Evolutionary conservation across 2,329 filamentous ascomycete genomes (phyloP).

Genomic region (Sporothrix dimorphospora): DNA sequence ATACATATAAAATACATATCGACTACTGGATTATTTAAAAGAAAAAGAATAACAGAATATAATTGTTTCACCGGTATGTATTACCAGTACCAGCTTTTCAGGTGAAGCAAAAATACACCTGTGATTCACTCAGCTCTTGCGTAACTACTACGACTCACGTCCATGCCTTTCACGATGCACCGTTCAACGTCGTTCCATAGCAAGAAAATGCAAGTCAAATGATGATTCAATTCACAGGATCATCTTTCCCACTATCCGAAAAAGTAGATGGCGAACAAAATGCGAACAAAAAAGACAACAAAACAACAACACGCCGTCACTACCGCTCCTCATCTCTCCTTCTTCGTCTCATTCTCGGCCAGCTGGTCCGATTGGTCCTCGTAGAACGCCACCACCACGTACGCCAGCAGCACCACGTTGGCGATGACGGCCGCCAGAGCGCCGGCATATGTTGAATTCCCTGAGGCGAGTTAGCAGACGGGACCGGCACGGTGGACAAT

Average conservation of each 20-base stretch:
- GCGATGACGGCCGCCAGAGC: conserved; percentile 84
- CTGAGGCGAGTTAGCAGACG: conserved; percentile 49
- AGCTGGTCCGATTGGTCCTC: conserved; percentile 69
- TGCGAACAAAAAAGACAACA: background rate
- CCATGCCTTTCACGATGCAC: background rate
- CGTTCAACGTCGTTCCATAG: background rate
- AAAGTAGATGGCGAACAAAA: background rate
- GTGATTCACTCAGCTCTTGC: background rate
- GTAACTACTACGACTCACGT: background rate
- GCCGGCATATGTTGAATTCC: conserved; percentile 86
- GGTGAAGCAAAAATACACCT: background rate
- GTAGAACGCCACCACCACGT: conserved; percentile 86
- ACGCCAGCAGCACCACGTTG: conserved; percentile 88
- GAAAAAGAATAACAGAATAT: too few relatives aligned
- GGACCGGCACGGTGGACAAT: too few relatives aligned
- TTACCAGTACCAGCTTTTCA: too few relatives aligned
- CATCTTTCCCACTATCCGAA: background rate
- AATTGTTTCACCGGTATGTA: too few relatives aligned
- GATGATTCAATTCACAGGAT: background rate
- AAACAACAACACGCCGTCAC: background rate
- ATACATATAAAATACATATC: too few relatives aligned
- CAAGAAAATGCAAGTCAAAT: background rate
- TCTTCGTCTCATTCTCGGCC: conserved; percentile 50
- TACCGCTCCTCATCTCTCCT: conserved; percentile 35
- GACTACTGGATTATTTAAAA: too few relatives aligned